Base-by-base conservation (phyloP, 2,329 filamentous ascomycete genomes). In the Gnomoniopsis sp. region DNA sequence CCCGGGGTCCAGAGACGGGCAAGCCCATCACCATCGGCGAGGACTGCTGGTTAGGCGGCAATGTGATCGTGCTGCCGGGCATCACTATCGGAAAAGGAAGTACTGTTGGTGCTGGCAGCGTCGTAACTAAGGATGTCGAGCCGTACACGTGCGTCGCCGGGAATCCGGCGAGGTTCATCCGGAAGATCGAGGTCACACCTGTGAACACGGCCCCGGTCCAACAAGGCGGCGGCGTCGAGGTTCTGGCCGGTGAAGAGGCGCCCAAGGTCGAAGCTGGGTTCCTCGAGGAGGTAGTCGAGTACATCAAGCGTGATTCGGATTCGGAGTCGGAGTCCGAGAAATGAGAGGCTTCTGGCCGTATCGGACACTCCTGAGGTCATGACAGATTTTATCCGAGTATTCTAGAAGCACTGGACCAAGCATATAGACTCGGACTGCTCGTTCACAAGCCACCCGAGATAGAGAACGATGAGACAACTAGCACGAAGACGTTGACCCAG, bases 391-490 rank as follows among this genome's bases (percentile, higher is more conserved):
- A 12, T 19, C 43, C 3, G n/a, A 22, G 19, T 6, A 21, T 19
- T 6, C 43, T 3, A 46, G 17, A 17, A 46, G 3, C 8, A 1
- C 11, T 11, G 3, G 6, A 12, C 43, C 34, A 47, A 34, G 44
- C 21, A 26, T 41, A 53, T 19, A 34, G 44, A 30, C n/a, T 2
- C 12, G 17, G 21, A 26, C 51, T 38, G 15, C n/a, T n/a, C n/a
- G n/a, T 38, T 85, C 74, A 96, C 62, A 96, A 79, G 43, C 90
- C 92, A 51, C 92, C 91, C 70, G 96, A 91, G 53, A 96, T 93
- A n/a, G 91, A 90, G 71, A 96, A 96, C 3, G 91, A 95, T 6
- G 91, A 95, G 62, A 96, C 79, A 52, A 96, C 86, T 49, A 97
- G 77, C 33, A 96, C 82, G 49, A 96, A 72, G 11, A 93, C 87